Conservation (phyloP, 108 stramenopile species). For the Cyclotella atomus region DNA sequence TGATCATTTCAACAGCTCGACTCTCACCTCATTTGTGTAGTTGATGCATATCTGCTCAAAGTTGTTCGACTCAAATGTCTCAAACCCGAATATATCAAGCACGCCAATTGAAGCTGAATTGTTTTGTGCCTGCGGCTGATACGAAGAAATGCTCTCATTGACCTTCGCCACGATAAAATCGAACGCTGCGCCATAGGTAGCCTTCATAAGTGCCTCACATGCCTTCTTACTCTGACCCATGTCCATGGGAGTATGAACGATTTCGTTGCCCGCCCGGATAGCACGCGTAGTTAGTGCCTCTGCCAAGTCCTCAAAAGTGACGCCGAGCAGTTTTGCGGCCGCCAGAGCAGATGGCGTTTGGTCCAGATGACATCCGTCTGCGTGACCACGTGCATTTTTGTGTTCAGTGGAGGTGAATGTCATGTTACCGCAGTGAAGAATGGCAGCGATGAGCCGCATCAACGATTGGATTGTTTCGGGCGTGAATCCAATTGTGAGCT, state of each 20-base stretch:
- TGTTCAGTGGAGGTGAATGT: conserved; percentile 5
- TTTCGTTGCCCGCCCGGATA: conserved; percentile 81
- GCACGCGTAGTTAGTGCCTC: conserved; percentile 67
- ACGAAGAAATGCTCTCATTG: conserved; percentile 77
- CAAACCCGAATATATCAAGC: conserved; percentile 99
- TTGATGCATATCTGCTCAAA: conserved; percentile 98
- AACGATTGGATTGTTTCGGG: conserved; percentile 66
- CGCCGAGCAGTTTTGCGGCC: conserved; percentile 71
- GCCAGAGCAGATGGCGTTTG: conserved; percentile 42
- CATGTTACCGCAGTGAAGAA: conserved; percentile 46
- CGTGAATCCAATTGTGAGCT: conserved; percentile 82
- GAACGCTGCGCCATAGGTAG: conserved; percentile 89
- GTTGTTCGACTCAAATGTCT: conserved; percentile 89
- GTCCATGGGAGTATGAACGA: conserved; percentile 74
- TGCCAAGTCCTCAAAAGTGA: conserved; percentile 62
- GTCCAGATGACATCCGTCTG: conserved; percentile 10
- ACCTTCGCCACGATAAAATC: conserved; percentile 84
- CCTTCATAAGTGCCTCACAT: conserved; percentile 93
- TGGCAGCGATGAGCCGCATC: conserved; percentile 72
- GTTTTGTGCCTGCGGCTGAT: conserved; percentile 6
- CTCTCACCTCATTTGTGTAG: conserved; percentile 84
- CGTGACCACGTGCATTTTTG: conserved; percentile 2
- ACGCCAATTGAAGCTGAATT: conserved; percentile 86
- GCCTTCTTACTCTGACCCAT: conserved; percentile 68
- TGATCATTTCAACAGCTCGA: too few relatives aligned